Conservation (phyloP, 2,329 filamentous ascomycete species). For the Myotisia sp. region DNA sequence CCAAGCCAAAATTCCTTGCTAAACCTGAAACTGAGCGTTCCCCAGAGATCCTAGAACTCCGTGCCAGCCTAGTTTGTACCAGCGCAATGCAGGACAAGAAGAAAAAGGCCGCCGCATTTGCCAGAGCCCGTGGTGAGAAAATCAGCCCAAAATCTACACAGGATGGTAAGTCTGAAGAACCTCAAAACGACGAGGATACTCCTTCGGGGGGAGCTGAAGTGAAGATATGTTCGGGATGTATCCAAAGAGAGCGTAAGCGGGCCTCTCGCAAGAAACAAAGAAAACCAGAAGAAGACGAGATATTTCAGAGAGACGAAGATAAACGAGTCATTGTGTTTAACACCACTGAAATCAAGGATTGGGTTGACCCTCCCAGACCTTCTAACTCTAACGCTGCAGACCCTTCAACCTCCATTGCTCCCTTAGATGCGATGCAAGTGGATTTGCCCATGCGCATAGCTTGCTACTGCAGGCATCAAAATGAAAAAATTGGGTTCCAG, state of each 20-base stretch:
- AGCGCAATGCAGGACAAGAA: slow-evolving; percentile 71
- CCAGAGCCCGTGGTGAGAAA: slow-evolving; percentile 36
- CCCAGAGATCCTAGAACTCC: slow-evolving; percentile 63
- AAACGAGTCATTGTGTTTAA: slow-evolving; percentile 84
- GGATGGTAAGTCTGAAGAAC: slow-evolving; percentile 33
- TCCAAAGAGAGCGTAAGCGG: slow-evolving; percentile 77
- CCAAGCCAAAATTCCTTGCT: slow-evolving; percentile 78
- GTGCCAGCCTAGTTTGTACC: slow-evolving; percentile 74
- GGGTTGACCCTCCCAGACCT: slow-evolving; percentile 49
- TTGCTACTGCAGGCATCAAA: slow-evolving; percentile 91
- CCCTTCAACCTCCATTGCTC: slow-evolving; percentile 18
- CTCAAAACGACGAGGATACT: slow-evolving; percentile 51
- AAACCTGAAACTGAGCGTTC: slow-evolving; percentile 49
- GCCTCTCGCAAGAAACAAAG: slow-evolving; percentile 86
- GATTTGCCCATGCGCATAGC: slow-evolving; percentile 89
- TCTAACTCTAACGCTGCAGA: slow-evolving; percentile 34
- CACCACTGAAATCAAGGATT: slow-evolving; percentile 72
- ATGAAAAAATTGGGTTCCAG: slow-evolving; percentile 80
- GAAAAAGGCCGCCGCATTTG: slow-evolving; percentile 52
- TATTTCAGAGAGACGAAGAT: slow-evolving; percentile 68
- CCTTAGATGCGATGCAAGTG: slow-evolving; percentile 56
- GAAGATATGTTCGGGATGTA: slow-evolving; percentile 81
- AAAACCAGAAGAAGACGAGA: slow-evolving; percentile 80
- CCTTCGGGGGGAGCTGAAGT: slow-evolving; percentile 87
- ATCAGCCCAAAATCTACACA: slow-evolving; percentile 27